Conservation (phyloP, 2,329 filamentous ascomycete species). For the Hypoxylon sp. region DNA sequence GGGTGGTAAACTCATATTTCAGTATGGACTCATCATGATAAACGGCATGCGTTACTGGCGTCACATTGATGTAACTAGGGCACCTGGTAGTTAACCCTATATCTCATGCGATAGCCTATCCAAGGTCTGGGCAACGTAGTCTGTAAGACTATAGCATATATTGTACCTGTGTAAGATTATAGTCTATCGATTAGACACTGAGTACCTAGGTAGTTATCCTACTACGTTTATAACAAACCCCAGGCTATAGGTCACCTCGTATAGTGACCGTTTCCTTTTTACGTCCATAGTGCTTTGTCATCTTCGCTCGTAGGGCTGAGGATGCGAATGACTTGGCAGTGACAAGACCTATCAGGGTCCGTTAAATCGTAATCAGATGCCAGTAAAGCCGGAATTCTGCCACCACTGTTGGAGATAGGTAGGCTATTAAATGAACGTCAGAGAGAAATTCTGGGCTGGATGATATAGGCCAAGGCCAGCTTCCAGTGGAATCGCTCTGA, state of each 20-base stretch:
- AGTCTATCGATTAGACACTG: not conserved
- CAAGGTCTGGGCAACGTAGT: not conserved
- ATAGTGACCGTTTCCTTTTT: not conserved
- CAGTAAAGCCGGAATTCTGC: not conserved
- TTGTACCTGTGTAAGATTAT: slow-evolving; percentile 7
- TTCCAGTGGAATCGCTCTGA: not conserved
- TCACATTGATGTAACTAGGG: not conserved
- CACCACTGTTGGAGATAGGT: not conserved
- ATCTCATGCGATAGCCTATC: slow-evolving; percentile 11
- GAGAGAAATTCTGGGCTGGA: not conserved
- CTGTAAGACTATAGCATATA: not conserved
- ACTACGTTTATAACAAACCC: not conserved
- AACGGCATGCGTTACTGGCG: not conserved
- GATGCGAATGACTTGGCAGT: not conserved
- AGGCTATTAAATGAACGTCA: not conserved
- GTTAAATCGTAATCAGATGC: not conserved
- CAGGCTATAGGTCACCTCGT: slow-evolving; percentile 6
- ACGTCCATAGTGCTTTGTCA: slow-evolving; percentile 20
- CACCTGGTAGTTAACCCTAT: not conserved
- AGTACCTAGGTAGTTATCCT: too few species aligned
- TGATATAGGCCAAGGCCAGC: not conserved
- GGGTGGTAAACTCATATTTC: not conserved
- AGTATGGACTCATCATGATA: not conserved
- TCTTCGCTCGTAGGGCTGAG: not conserved
- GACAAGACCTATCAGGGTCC: too few species aligned